These are phyloP conservation scores for Yamadazyma dendronema DNA, from an alignment of 1,139 yeast species.

Conservation along the genomic window DNA sequence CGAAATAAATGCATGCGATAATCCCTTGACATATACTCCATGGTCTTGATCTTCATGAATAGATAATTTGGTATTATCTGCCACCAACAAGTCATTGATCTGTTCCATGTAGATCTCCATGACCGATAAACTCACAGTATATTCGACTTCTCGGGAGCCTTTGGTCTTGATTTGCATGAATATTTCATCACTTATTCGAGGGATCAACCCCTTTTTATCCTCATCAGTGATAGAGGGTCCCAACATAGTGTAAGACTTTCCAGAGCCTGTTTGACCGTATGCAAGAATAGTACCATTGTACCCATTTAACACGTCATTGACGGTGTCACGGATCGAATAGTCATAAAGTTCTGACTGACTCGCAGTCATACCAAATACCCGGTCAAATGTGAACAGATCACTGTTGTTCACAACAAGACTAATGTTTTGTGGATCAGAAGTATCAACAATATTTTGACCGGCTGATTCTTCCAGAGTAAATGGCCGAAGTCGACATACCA, in stretches of 20 bases:
- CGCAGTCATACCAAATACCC: slow-evolving; percentile 52
- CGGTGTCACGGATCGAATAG: slow-evolving; percentile 55
- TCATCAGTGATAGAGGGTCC: slow-evolving; percentile 52
- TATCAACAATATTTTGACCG: neutral
- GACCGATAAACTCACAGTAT: slow-evolving; percentile 66
- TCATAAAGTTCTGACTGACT: slow-evolving; percentile 64
- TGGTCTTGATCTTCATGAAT: slow-evolving; percentile 66
- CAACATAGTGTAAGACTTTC: slow-evolving; percentile 85
- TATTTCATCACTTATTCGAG: slow-evolving; percentile 67
- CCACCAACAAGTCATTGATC: slow-evolving; percentile 57
- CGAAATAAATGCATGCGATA: slow-evolving; percentile 61
- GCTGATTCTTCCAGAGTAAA: slow-evolving; percentile 21
- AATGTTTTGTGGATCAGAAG: neutral
- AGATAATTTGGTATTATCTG: slow-evolving; percentile 34
- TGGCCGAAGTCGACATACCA: slow-evolving; percentile 67
- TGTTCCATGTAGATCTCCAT: slow-evolving; percentile 85
- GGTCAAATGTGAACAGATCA: slow-evolving; percentile 57
- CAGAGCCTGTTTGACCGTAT: slow-evolving; percentile 89
- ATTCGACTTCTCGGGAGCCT: slow-evolving; percentile 58
- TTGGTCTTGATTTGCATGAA: slow-evolving; percentile 49
- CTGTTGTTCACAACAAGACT: slow-evolving; percentile 21
- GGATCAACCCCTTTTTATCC: slow-evolving; percentile 57
- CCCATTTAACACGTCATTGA: slow-evolving; percentile 71
- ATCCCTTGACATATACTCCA: slow-evolving; percentile 71
- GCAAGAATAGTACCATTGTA: slow-evolving; percentile 85